Base-by-base conservation (phyloP, 495 filamentous ascomycete genomes). In the Penicillium manginii region DNA sequence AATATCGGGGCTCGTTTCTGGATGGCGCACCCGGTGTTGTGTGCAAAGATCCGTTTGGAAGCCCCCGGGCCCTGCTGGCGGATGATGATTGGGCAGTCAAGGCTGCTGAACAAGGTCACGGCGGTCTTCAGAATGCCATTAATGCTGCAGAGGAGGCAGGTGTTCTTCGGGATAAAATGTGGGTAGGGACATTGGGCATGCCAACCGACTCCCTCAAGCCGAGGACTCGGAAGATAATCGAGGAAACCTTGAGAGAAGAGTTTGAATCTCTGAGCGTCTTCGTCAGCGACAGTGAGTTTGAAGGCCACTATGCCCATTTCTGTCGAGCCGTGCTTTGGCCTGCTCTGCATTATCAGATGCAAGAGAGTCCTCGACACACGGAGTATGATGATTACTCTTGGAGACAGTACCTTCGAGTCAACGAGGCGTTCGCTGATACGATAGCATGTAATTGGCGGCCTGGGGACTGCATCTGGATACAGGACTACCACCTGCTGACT, bases 371-470 rank as follows among this genome's bases (percentile, higher is more conserved):
- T 18, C 94, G 94, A 77, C 96, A 91, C 82, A 96, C 92, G 71
- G 91, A 92, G 3, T 97, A 96, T 64, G 86, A 91, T 65, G 91
- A 96, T 64, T 92, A 96, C 67, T 93, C 91, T n/a, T 97, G 91
- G 91, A 83, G 88, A 60, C 93, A 90, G 76, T 97, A 96, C 64
- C 84, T 89, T 55, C 88, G 87, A 39, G 79, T 96, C 63, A 96
- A 96, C 71, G 85, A 91, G 66, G 90, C 89, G 2, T 94, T 96
- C 69, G 92, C 92, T 4, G 87, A 94, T 65, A 87, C 84, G 67
- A 91, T 96, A 54, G 80, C 91, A 26, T 84, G 86, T 65, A 88
- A 88, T 73, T 97, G 92, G 84, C 91, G 90, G 68, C 84, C 86
- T 9, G 91, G 90, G 33, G 92, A 97, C 67, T 81, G 81, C 37